Base-by-base conservation (phyloP, 768 basidiomycete species). In the Calocybe gangraenosa region DNA sequence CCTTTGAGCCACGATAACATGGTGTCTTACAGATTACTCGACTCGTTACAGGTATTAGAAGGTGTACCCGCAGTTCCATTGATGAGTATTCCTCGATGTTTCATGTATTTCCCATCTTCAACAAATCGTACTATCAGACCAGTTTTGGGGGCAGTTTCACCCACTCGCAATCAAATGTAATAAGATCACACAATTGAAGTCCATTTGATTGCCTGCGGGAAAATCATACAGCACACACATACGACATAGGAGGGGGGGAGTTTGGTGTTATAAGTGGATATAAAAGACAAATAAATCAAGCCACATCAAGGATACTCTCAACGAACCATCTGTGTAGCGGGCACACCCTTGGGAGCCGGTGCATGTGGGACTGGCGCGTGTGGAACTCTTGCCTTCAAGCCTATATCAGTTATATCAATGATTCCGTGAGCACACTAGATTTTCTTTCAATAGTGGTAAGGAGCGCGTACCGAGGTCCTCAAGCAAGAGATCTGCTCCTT, bases 351-450 rank as follows among this genome's bases (percentile, higher is more conserved):
- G 11, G 78, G 77, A 51, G 77, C 51, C 8, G 82, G 82, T 0
- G 82, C 81, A 56, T 84, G 82, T 11, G 82, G 82, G 38, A 84
- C 82, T 11, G 79, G 81, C 0, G 83, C 82, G 47, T 85, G 82
- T 11, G 82, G 83, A 11, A 66, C 54, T 67, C 59, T 77, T 65
- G 81, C 65, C 63, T 82, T 81, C 59, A 84, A 67, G 52, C 81
- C 80, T 82, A 49, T 3, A 40, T 46, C 28, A 14, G 37, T 7
- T 38, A 33, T 14, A 39, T 28, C 13, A 7, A 1, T 35, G 25
- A 28, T 28, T 8, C 33, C 9, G 11, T 6, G 11, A 7, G 30
- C 20, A n/a, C n/a, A 22, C n/a, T 11, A 21, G 19, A 23, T n/a
- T n/a, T n/a, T n/a, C n/a, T n/a, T n/a, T n/a, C n/a, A n/a, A n/a